phyloP scores from a whole-genome alignment of 2,329 filamentous ascomycete species.

The Mycocentrospora acerina region DNA sequence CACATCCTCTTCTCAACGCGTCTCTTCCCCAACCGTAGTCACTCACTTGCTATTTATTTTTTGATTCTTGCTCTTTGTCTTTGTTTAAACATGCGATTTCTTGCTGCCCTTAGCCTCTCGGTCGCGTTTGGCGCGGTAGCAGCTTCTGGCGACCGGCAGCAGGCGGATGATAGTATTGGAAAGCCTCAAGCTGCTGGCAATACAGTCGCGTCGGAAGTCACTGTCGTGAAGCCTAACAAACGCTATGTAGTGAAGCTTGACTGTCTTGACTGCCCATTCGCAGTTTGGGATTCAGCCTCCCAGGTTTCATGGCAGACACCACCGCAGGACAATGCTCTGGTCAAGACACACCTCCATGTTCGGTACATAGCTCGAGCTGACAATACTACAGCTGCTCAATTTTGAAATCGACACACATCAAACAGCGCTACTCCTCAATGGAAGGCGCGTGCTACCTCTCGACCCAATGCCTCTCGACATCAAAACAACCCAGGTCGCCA shows the following conservation, averaged over 20 bases:
- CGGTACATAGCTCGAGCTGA: conserved; percentile 1
- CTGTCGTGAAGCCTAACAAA: conserved; percentile 18
- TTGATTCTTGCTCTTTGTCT: conserved; percentile 7
- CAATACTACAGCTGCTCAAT: conserved; percentile 20
- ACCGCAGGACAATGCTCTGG: conserved; percentile 25
- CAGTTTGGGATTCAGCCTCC: conserved; percentile 6
- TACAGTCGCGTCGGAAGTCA: conserved; percentile 19
- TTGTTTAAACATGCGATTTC: conserved; percentile 16
- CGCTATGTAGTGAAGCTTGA: conserved; percentile 33
- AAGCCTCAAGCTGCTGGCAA: conserved; percentile 16
- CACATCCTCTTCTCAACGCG: no score
- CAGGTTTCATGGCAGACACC: conserved; percentile 18
- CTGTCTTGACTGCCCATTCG: conserved; percentile 30
- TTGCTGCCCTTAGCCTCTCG: conserved; percentile 9
- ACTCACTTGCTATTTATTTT: conserved; percentile 8
- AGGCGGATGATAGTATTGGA: conserved; percentile 2
- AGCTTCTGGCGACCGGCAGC: conserved; percentile 1
- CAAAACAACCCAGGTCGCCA: conserved; percentile 22
- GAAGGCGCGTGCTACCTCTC: conserved; percentile 21
- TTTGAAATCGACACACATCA: conserved; percentile 17
- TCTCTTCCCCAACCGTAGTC: no score
- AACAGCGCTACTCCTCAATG: conserved; percentile 23
- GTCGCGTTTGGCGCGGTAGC: conserved; percentile 9
- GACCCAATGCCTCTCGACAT: conserved; percentile 24
- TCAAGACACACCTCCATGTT: conserved; percentile 6